Base-by-base conservation (phyloP, 306 rosid species). In the Rosa persica region DNA sequence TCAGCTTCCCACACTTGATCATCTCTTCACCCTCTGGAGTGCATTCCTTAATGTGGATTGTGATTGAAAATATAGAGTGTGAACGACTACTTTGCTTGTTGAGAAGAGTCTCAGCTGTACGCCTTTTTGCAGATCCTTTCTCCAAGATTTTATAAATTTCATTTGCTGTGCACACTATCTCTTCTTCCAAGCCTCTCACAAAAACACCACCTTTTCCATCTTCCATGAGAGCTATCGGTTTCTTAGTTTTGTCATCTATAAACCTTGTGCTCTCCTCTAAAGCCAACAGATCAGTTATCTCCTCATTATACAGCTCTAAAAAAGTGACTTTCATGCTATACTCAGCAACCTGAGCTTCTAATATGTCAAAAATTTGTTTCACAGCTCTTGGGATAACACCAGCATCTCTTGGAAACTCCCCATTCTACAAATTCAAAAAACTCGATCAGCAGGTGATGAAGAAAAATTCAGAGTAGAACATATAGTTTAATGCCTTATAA, bases 1-100 rank as follows among this genome's bases (percentile, higher is more conserved):
- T 96, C 76, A 96, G 87, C 89, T 96, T 96, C 73, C 99, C 99
- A 68, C 99, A 96, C 81, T 96, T 96, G 46, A 96, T 96, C 97
- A 96, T 96, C 84, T 96, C 99, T 85, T 96, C 99, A 61, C 98
- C 99, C 84, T 93, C 99, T 3, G 98, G 99, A 42, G 99, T 96
- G 75, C 96, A 90, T 81, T 96, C 99, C 88, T 93, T 96, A 40
- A 96, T 96, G 81, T 96, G 99, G 87, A 96, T 96, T 81, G 99
- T 96, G 92, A 96, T 88, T 66, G 99, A 96, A 89, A 96, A 96
- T 84, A 96, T 96, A 65, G 99, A 96, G 83, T 96, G 99, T 36
- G 99, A 96, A 66, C 99, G 97, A 74, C 99, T 96, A 74, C 99
- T 96, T 87, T 96, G 99, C 77, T 96, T 96, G 86, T 96, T 96